Evolutionary conservation across 225 moss, liverwort and hornwort genomes (phyloP).

Genomic region (Marchantia polymorpha): DNA sequence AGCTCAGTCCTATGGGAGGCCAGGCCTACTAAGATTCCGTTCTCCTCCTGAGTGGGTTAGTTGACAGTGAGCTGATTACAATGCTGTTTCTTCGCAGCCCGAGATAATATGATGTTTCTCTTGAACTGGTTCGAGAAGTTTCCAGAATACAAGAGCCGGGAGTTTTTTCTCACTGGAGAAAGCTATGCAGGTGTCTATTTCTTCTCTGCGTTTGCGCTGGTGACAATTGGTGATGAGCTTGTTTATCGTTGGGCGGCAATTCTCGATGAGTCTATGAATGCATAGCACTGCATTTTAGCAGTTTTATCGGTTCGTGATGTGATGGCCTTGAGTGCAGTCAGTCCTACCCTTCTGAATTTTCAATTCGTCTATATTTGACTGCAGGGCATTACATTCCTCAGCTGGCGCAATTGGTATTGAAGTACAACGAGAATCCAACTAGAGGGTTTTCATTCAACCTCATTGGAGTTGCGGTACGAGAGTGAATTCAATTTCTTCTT

Average conservation of each 20-base stretch:
- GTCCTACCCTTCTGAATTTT: too few species aligned
- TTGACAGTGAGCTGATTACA: background rate
- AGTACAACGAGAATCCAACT: conserved; percentile 32
- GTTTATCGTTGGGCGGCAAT: background rate
- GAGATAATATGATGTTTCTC: conserved; percentile 40
- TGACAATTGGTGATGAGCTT: background rate
- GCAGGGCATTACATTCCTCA: conserved; percentile 53
- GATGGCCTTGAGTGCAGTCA: too few species aligned
- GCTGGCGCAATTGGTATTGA: conserved; percentile 33
- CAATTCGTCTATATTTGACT: background rate
- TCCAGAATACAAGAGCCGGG: conserved; percentile 34
- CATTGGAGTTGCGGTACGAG: conserved; percentile 26
- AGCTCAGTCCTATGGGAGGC: background rate
- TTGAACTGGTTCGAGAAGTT: conserved; percentile 47
- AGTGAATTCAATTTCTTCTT: too few species aligned
- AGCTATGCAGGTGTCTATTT: conserved; percentile 43
- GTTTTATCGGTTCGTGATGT: too few species aligned
- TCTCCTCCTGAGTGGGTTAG: background rate
- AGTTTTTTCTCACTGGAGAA: conserved; percentile 43
- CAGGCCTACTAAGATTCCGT: background rate
- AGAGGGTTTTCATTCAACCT: conserved; percentile 36
- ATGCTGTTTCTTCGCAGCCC: conserved; percentile 23
- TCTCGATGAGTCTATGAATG: background rate
- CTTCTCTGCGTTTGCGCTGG: background rate
- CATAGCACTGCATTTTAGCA: background rate